These are phyloP conservation scores for Saccharomyces hybrid DNA, from an alignment of 1,139 yeast species.

Conservation along the genomic window DNA sequence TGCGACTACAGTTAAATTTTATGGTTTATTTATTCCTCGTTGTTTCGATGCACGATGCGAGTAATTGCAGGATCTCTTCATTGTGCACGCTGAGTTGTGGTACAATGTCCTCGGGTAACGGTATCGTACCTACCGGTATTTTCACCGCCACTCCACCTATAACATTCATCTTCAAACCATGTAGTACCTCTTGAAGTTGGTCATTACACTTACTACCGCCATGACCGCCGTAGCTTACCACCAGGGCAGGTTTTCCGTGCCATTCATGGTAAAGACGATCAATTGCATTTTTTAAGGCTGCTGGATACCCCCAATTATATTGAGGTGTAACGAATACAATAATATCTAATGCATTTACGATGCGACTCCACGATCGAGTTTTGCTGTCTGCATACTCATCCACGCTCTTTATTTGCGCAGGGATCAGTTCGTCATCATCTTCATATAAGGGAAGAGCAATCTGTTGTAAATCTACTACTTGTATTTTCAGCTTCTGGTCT, in stretches of 20 bases:
- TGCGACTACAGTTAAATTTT: background rate
- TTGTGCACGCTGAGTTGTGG: background rate
- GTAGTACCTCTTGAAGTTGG: conserved; percentile 12
- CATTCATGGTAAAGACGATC: conserved; percentile 32
- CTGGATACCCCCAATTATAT: conserved; percentile 33
- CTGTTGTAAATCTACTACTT: background rate
- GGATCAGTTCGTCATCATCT: conserved; percentile 4
- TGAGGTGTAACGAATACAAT: conserved; percentile 33
- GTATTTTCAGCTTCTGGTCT: background rate
- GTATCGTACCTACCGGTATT: background rate
- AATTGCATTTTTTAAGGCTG: conserved; percentile 32
- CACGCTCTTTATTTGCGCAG: conserved; percentile 14
- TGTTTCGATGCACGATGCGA: background rate
- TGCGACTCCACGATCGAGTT: conserved; percentile 19
- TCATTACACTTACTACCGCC: conserved; percentile 30
- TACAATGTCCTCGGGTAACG: background rate
- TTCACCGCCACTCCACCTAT: conserved; percentile 6
- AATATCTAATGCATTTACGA: conserved; percentile 18
- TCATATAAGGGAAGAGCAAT: background rate
- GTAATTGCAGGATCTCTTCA: background rate
- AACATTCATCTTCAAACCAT: conserved; percentile 13
- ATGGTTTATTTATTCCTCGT: background rate
- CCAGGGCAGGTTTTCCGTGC: conserved; percentile 28
- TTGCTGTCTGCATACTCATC: conserved; percentile 16
- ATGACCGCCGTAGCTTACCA: conserved; percentile 30